These are phyloP conservation scores for Aspergillus aculeatus DNA, from an alignment of 2,329 filamentous ascomycete genomes.

Conservation along the genomic window DNA sequence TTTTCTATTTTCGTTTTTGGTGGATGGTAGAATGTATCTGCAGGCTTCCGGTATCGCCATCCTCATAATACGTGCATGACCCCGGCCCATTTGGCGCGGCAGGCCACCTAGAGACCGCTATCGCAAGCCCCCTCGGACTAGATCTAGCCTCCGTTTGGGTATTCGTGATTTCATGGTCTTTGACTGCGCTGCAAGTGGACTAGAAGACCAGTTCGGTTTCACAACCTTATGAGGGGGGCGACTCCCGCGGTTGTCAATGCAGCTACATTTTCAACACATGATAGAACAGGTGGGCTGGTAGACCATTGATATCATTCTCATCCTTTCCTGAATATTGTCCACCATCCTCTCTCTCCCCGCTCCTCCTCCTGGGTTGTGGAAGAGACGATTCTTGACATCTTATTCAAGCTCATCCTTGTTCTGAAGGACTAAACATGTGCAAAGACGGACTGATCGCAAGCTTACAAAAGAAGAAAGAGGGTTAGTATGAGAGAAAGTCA, in stretches of 20 bases:
- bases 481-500: too few relatives aligned
- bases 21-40: constrained; percentile 18
- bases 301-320: neutral
- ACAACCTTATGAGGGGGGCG: constrained; percentile 23
- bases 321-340: neutral
- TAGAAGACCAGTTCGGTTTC: constrained; percentile 24
- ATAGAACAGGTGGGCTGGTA: constrained; percentile 20
- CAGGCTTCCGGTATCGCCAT: constrained; percentile 24
- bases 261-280: constrained; percentile 15
- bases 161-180: constrained; percentile 29
- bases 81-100: constrained; percentile 18
- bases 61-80: neutral
- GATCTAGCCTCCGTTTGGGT: constrained; percentile 26
- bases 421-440: neutral
- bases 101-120: constrained; percentile 12
- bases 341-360: neutral
- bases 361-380: neutral
- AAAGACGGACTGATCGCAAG: neutral
- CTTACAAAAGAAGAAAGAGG: too few relatives aligned
- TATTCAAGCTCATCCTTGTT: neutral
- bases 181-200: constrained; percentile 27
- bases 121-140: constrained; percentile 28
- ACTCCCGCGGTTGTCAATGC: constrained; percentile 25
- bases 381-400: neutral
- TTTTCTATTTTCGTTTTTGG: too few relatives aligned